These are phyloP conservation scores for Hypoxylon sp. DNA, from an alignment of 2,329 filamentous ascomycete genomes.

Conservation along the genomic window DNA sequence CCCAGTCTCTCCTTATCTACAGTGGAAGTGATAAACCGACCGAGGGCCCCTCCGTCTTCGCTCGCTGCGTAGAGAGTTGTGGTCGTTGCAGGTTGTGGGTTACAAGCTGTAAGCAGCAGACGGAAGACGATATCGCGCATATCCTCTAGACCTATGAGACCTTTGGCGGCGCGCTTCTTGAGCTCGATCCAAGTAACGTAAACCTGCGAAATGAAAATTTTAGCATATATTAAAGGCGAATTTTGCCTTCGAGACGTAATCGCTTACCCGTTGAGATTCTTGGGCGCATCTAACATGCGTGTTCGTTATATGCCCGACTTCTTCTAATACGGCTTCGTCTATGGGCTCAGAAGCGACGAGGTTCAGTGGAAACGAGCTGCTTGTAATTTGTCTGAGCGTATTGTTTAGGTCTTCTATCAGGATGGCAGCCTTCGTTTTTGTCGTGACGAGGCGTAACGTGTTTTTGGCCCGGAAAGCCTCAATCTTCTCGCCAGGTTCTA, in stretches of 20 bases:
- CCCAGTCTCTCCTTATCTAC: conserved; percentile 50
- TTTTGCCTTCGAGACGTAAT: neutral
- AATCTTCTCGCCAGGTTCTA: conserved; percentile 55
- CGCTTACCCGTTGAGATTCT: conserved; percentile 44
- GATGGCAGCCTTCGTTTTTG: conserved; percentile 53
- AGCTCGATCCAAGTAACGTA: conserved; percentile 59
- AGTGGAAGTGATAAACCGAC: conserved; percentile 51
- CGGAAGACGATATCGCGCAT: conserved; percentile 60
- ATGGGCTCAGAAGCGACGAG: conserved; percentile 46
- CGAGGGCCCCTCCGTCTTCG: conserved; percentile 23
- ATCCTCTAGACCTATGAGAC: conserved; percentile 52
- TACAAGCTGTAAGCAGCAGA: conserved; percentile 56
- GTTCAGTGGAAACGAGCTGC: conserved; percentile 44
- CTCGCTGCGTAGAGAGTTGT: conserved; percentile 41
- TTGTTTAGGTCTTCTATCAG: conserved; percentile 53
- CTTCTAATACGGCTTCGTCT: conserved; percentile 49
- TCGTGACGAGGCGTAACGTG: conserved; percentile 54
- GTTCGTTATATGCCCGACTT: conserved; percentile 56
- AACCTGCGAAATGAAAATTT: conserved; percentile 42
- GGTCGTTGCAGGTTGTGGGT: conserved; percentile 40
- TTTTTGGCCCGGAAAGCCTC: conserved; percentile 51
- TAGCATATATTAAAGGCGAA: conserved; percentile 8
- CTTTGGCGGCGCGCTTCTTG: conserved; percentile 26
- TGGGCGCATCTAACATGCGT: conserved; percentile 42
- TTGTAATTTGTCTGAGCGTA: conserved; percentile 47